These are phyloP conservation scores for Raffaelea albimanens DNA, from an alignment of 2,329 filamentous ascomycete species.

Conservation along the genomic window DNA sequence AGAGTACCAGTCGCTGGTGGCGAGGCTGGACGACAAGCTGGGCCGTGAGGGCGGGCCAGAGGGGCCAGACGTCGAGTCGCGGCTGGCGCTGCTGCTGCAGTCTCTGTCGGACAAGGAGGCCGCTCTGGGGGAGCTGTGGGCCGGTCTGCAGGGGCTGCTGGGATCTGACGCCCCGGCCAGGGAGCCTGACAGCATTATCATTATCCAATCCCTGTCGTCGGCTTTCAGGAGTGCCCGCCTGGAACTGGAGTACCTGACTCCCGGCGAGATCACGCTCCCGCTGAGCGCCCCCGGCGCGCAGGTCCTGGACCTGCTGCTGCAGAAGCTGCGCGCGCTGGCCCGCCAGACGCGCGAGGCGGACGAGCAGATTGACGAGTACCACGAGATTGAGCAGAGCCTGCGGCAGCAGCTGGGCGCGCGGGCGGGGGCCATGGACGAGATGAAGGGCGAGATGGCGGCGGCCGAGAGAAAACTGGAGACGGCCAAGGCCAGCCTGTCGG, in stretches of 20 bases:
- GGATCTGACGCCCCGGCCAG: constrained; percentile 45
- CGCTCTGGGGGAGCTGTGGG: constrained; percentile 33
- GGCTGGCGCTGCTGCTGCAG: constrained; percentile 32
- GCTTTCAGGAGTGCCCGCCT: constrained; percentile 48
- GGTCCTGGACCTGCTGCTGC: constrained; percentile 45
- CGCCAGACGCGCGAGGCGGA: constrained; percentile 37
- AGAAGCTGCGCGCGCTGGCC: constrained; percentile 38
- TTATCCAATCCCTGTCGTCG: constrained; percentile 32
- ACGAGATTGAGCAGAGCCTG: constrained; percentile 43
- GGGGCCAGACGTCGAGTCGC: constrained; percentile 27
- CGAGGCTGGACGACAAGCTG: constrained; percentile 27
- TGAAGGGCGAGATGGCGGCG: constrained; percentile 30
- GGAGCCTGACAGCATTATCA: constrained; percentile 25
- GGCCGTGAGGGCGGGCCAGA: constrained; percentile 14
- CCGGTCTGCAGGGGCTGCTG: constrained; percentile 33
- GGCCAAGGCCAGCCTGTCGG: constrained; percentile 6
- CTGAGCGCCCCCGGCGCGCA: constrained; percentile 42
- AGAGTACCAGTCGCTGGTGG: constrained; percentile 32
- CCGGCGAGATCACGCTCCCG: constrained; percentile 46
- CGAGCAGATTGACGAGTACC: constrained; percentile 50
- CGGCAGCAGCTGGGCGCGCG: constrained; percentile 46
- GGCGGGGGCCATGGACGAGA: constrained; percentile 38
- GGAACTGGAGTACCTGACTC: constrained; percentile 53
- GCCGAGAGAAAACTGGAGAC: constrained; percentile 1
- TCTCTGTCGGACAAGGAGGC: constrained; percentile 38